Evolutionary conservation across 345 rosid species (phyloP).

Genomic region (Streptanthus diversifolius): DNA sequence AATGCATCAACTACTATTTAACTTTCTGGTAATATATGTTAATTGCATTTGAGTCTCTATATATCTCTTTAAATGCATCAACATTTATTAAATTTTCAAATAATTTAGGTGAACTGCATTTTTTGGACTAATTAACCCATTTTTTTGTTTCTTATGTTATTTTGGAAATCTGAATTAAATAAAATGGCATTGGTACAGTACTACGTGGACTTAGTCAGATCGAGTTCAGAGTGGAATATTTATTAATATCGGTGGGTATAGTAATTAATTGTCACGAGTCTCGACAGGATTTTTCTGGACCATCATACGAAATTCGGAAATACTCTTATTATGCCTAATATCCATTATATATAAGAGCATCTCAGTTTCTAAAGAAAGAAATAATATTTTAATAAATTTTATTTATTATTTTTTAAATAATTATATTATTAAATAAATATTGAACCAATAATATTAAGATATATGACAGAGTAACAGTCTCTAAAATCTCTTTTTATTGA

Average conservation of each 20-base stretch:
- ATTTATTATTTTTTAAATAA: too few relatives aligned
- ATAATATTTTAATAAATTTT: too few relatives aligned
- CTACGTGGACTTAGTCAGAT: slow-evolving; percentile 16
- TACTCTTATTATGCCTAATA: not conserved
- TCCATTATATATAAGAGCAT: not conserved
- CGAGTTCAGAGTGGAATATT: slow-evolving; percentile 31
- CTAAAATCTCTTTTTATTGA: too few relatives aligned
- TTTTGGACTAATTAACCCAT: not conserved
- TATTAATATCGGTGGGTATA: slow-evolving; percentile 30
- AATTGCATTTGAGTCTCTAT: not conserved
- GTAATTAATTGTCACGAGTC: slow-evolving; percentile 28
- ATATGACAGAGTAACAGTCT: too few relatives aligned
- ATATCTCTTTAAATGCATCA: slow-evolving; percentile 9
- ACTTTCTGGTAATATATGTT: not conserved
- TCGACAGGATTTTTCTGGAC: slow-evolving; percentile 21
- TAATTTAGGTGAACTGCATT: not conserved
- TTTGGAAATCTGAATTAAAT: slow-evolving; percentile 4
- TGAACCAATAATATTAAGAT: too few relatives aligned
- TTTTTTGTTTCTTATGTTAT: not conserved
- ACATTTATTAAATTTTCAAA: not conserved
- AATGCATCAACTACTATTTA: slow-evolving; percentile 20
- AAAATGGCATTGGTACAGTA: slow-evolving; percentile 15
- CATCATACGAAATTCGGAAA: slow-evolving; percentile 1
- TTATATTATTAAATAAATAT: too few relatives aligned
- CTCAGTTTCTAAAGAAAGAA: too few relatives aligned